Evolutionary conservation across 352 stramenopile species (phyloP), one percentile per base, ranked within the genome.

Genomic region (Globisporangium spiculum): DNA sequence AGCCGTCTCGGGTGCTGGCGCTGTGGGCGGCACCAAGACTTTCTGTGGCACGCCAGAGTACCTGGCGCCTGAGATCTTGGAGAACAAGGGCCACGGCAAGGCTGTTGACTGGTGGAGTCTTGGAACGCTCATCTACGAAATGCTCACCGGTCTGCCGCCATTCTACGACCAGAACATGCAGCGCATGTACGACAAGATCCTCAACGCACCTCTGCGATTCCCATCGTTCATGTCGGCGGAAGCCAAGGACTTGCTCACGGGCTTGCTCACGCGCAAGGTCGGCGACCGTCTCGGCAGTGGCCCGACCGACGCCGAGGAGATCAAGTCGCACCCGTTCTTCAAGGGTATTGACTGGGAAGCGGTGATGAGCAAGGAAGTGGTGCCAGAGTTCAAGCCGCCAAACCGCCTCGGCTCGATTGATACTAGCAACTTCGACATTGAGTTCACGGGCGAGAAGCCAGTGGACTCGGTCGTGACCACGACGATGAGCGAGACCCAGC

Each of bases 91-190:
- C 12, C 89, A 96, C 76, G 88, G 88, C 82, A 96, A 96, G 77
- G 88, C 75, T 48, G 89, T 97, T 44, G 89, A 97, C 74, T 97
- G 88, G 88, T 97, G 89, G 89, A 94, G 84, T 76, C 77, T 98
- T 22, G 94, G 96, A 36, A 98, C 91, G 66, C 85, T 98, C 59
- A 92, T 98, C 60, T 98, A 97, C 79, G 94, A 98, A 74, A 97
- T 98, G 88, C 86, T 97, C 59, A 96, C 87, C 63, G 92, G 92
- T 54, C 80, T 97, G 0, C 91, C 91, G 36, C 92, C 92, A 63
- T 98, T 98, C 76, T 98, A 98, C 79, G 92, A 98, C 80, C 88
- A 96, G 76, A 98, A 97, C 78, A 96, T 97, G 83, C 88, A 97
- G 81, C 85, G 87, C 52, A 98, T 97, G 92, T 97, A 97, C 78